Evolutionary conservation across 371 early-diverging fungal genomes (phyloP).

Genomic region (Mortierella sp.): DNA sequence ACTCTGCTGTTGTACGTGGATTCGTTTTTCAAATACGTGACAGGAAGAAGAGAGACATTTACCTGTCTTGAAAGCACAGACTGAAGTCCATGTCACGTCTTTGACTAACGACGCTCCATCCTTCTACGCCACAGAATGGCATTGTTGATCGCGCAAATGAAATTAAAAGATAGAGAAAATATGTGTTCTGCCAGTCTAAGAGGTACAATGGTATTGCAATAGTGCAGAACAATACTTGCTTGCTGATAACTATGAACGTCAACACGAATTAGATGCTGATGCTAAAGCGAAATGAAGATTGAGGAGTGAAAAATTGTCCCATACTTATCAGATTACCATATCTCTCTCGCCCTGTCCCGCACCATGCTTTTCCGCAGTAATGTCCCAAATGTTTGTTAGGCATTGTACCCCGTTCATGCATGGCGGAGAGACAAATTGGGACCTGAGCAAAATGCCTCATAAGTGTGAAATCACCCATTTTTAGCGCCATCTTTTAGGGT

Average conservation of each 20-base stretch:
- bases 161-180: not conserved
- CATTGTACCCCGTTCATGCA: not conserved
- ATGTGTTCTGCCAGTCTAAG: not conserved
- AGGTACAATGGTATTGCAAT: too few species aligned
- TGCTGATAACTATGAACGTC: too few species aligned
- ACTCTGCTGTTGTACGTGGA: too few species aligned
- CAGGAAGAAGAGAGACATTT: too few species aligned
- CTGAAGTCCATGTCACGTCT: conserved; percentile 63
- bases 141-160: not conserved
- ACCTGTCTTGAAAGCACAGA: conserved; percentile 76
- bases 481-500: not conserved
- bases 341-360: not conserved
- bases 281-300: conserved; percentile 6
- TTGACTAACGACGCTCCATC: conserved; percentile 17
- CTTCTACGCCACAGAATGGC: conserved; percentile 26
- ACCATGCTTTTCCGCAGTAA: conserved; percentile 4
- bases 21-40: not conserved
- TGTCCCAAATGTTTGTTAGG: not conserved
- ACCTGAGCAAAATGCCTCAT: not conserved
- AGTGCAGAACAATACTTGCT: too few species aligned
- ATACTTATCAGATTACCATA: not conserved
- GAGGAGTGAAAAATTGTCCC: conserved; percentile 2
- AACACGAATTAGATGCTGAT: too few species aligned
- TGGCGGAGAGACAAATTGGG: conserved; percentile 7
- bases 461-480: too few species aligned